phyloP scores from a whole-genome alignment of 2,329 filamentous ascomycete species.

The Thermoascus crustaceus region DNA sequence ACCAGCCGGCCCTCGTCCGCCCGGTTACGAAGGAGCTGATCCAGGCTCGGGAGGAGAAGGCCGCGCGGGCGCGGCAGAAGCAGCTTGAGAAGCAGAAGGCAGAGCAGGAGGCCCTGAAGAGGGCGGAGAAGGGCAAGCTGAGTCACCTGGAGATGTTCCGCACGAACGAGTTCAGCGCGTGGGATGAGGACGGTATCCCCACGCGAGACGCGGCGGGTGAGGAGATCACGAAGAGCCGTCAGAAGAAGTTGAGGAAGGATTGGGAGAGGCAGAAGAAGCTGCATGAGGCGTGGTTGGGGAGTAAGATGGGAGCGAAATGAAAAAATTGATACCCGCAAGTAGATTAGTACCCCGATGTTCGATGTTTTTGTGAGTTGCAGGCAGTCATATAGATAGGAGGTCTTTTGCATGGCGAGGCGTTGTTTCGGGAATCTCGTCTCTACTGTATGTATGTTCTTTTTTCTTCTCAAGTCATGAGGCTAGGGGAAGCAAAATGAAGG shows the following conservation, averaged over 20 bases:
- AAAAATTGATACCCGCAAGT: conserved; percentile 1
- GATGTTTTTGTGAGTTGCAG: not conserved
- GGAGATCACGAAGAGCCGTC: conserved; percentile 69
- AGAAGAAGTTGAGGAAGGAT: conserved; percentile 79
- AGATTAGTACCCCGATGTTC: not conserved
- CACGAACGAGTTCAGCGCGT: conserved; percentile 58
- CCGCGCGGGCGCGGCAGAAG: conserved; percentile 35
- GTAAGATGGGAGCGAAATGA: conserved; percentile 1
- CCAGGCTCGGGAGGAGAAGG: conserved; percentile 47
- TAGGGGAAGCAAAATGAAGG: too few species aligned
- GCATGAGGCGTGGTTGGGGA: conserved; percentile 55
- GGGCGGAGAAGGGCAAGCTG: conserved; percentile 49
- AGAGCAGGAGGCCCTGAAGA: conserved; percentile 45
- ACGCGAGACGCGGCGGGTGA: conserved; percentile 67
- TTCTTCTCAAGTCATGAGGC: too few species aligned
- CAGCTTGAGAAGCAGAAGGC: conserved; percentile 53
- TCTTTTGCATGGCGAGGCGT: conserved; percentile 1
- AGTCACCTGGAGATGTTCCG: conserved; percentile 52
- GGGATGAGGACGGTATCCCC: conserved; percentile 77
- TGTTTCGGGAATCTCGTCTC: not conserved
- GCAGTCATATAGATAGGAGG: too few species aligned
- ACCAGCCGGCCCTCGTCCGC: conserved; percentile 63
- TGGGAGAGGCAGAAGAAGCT: conserved; percentile 86
- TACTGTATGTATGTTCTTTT: too few species aligned
- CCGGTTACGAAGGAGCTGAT: conserved; percentile 54